These are phyloP conservation scores for Pistacia integerrima DNA, from an alignment of 345 rosid species.

Conservation along the genomic window DNA sequence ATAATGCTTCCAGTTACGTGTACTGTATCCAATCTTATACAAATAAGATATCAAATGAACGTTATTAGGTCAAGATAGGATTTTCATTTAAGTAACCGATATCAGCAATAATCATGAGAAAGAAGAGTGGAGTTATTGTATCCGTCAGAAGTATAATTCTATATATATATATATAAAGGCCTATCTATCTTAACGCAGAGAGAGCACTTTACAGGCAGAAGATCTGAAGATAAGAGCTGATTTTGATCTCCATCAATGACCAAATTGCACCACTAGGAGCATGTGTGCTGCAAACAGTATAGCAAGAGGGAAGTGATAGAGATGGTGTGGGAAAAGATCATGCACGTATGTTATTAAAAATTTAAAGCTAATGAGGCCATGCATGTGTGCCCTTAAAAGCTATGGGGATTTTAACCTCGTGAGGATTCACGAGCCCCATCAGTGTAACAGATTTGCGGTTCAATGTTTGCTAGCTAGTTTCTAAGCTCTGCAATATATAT, in stretches of 20 bases:
- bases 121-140: no score
- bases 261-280: conserved; percentile 27
- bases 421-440: conserved; percentile 32
- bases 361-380: background rate
- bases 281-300: conserved; percentile 4
- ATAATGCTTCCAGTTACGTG: background rate
- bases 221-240: background rate
- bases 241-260: conserved; percentile 3
- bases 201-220: conserved; percentile 24
- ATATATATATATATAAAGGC: background rate
- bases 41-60: no score
- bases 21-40: background rate
- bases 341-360: conserved; percentile 9
- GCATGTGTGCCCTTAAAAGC: background rate
- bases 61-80: no score
- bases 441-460: background rate
- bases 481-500: no score
- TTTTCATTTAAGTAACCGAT: background rate
- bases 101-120: background rate
- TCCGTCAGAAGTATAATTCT: background rate
- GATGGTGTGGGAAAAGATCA: conserved; percentile 9
- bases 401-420: conserved; percentile 27
- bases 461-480: conserved; percentile 7
- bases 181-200: background rate
- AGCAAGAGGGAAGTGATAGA: conserved; percentile 1